A percentile compares a stretch with the other conserved stretches of the same genome.
These are phyloP conservation scores for Exophiala lecanii-corni DNA, from an alignment of 2,329 filamentous ascomycete genomes.

Conservation along the genomic window DNA sequence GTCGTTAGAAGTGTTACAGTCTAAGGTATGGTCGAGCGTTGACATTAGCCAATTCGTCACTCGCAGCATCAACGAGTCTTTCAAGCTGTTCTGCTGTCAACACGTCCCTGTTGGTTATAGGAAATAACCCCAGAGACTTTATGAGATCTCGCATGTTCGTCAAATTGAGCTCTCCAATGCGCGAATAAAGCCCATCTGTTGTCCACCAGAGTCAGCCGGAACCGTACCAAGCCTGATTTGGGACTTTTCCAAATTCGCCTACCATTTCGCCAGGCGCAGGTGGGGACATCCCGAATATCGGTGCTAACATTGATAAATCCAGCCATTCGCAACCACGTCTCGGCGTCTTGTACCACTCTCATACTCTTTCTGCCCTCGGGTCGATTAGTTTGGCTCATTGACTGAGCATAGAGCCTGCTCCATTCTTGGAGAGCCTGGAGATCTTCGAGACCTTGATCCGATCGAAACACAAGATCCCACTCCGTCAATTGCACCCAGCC, in stretches of 20 bases:
- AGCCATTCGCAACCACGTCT: slow-evolving; percentile 16
- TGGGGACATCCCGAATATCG: slow-evolving; percentile 16
- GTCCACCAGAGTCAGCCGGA: not conserved
- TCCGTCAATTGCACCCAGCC: slow-evolving; percentile 18
- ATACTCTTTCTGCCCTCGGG: slow-evolving; percentile 13
- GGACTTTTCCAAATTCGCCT: not conserved
- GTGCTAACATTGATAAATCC: slow-evolving; percentile 15
- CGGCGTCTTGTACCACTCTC: slow-evolving; percentile 10
- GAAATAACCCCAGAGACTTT: slow-evolving; percentile 10
- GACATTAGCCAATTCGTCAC: slow-evolving; percentile 11
- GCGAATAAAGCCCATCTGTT: slow-evolving; percentile 10
- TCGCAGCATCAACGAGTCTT: slow-evolving; percentile 6
- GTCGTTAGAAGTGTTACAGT: slow-evolving; percentile 5
- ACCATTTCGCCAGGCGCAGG: slow-evolving; percentile 16
- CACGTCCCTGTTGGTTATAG: slow-evolving; percentile 7
- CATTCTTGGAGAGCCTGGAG: slow-evolving; percentile 18
- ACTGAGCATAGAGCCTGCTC: slow-evolving; percentile 9
- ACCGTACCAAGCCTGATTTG: too few relatives aligned
- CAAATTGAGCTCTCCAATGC: slow-evolving; percentile 16
- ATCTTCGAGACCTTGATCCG: slow-evolving; percentile 9
- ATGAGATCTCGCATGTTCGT: slow-evolving; percentile 15
- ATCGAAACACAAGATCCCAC: slow-evolving; percentile 19
- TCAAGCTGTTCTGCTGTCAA: slow-evolving; percentile 8
- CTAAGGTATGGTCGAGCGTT: slow-evolving; percentile 16
- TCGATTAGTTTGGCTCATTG: slow-evolving; percentile 4